Percentiles rank a stretch among this genome's conserved stretches.
phyloP scores from a whole-genome alignment of 2,329 filamentous ascomycete genomes.

The Scedosporium minutisporum region DNA sequence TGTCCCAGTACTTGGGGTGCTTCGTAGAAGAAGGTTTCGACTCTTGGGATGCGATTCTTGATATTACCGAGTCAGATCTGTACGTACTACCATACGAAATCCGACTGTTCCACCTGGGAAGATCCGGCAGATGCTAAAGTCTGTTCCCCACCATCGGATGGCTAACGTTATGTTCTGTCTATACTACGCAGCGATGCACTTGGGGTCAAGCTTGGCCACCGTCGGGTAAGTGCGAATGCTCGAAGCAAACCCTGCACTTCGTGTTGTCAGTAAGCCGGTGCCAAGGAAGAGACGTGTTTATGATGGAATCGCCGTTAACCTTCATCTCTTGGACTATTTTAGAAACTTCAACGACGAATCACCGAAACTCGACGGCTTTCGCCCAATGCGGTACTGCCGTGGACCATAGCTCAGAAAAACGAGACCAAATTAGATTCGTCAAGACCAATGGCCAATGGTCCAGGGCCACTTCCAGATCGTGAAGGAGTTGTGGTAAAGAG shows the following conservation, averaged over 20 bases:
- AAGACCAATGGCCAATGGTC: conserved; percentile 43
- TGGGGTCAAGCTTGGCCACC: conserved; percentile 70
- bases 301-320: not conserved
- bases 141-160: conserved; percentile 13
- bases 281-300: too few relatives aligned
- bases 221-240: conserved; percentile 48
- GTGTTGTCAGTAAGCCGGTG: not conserved
- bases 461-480: conserved; percentile 27
- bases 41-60: conserved; percentile 72
- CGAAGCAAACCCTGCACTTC: not conserved
- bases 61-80: conserved; percentile 79
- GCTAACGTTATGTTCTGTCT: not conserved
- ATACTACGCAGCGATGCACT: conserved; percentile 50
- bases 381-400: conserved; percentile 40
- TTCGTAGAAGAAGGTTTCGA: conserved; percentile 77
- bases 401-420: conserved; percentile 23
- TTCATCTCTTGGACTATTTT: not conserved
- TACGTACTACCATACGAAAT: conserved; percentile 29
- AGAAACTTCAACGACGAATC: conserved; percentile 80
- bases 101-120: not conserved
- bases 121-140: not conserved
- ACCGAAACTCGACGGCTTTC: conserved; percentile 60
- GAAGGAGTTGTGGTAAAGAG: conserved; percentile 44
- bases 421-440: conserved; percentile 5
- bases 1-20: conserved; percentile 64